Evolutionary conservation across 192 early-diverging fungal genomes (phyloP), one percentile per base, ranked within the genome.

Genomic region (Funneliformis mosseae): DNA sequence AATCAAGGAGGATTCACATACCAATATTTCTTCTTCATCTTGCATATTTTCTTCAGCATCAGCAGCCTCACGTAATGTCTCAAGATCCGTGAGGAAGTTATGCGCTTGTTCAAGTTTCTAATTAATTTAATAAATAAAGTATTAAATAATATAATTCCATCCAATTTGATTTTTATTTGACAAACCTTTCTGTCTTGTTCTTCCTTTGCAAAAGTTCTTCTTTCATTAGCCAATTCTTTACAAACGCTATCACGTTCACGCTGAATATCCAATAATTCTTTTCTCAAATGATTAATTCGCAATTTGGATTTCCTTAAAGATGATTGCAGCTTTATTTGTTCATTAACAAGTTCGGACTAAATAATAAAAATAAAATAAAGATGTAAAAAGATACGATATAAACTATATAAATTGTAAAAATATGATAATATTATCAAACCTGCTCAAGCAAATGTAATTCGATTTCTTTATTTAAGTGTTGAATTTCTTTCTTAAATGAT

Each of bases 121-220:
- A 77, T 25, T 0, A 68, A 27, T 33, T 23, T 23, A 42, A 16
- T 55, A 21, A 55, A 14, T 55, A 55, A 18, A 18, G 48, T 16
- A 55, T 21, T 14, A 48, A 48, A 8, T 10, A 18, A 74, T 45
- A 77, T n/a, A 77, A 55, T 55, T 55, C 0, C 48, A 55, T 55
- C 12, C 16, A 48, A 16, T 18, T 55, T 55, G 0, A 18, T 14
- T 21, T 16, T 55, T 16, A 55, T 55, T 55, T 4, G 14, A 55
- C 74, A 75, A 48, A 77, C 76, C 76, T 77, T 77, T 64, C 76
- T 77, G 4, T 55, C 76, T 77, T 77, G 33, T 48, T 77, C 76
- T 18, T 55, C 55, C 14, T 21, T 33, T 64, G 8, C 63, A 8
- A 64, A 77, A 39, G 4, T 48, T 6, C 39, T 48, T 77, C 76